A percentile compares a stretch with the other conserved stretches of the same genome.
These are phyloP conservation scores for Cladosporium oxysporum DNA, from an alignment of 2,329 filamentous ascomycete species.

Conservation along the genomic window DNA sequence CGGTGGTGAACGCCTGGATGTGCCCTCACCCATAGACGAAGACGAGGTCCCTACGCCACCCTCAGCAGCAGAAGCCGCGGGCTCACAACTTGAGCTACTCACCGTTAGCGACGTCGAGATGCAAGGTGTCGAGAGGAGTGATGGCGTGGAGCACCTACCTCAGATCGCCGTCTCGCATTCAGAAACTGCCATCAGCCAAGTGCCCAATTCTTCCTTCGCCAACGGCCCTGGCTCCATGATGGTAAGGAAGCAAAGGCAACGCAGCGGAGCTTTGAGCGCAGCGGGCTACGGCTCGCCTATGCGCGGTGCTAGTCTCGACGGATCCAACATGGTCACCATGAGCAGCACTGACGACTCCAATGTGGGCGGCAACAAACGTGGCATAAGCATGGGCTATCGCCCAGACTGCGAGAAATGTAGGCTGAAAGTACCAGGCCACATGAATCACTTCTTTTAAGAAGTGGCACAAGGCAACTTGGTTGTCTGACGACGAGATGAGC, in stretches of 20 bases:
- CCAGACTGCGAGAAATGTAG: constrained; percentile 54
- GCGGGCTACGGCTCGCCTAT: constrained; percentile 31
- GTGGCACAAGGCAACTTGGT: background rate
- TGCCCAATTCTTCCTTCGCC: background rate
- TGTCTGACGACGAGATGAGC: background rate
- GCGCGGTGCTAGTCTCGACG: constrained; percentile 13
- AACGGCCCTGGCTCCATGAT: constrained; percentile 28
- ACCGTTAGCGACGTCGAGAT: constrained; percentile 41
- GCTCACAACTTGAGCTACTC: constrained; percentile 39
- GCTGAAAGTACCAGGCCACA: constrained; percentile 51
- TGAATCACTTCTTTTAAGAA: constrained; percentile 46
- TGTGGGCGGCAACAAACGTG: constrained; percentile 32
- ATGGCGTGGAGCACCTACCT: background rate
- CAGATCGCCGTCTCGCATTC: constrained; percentile 6
- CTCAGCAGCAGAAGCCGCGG: constrained; percentile 36
- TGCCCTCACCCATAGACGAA: constrained; percentile 39
- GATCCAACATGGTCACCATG: background rate
- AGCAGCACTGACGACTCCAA: constrained; percentile 8
- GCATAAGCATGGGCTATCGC: constrained; percentile 51
- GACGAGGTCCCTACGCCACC: constrained; percentile 39
- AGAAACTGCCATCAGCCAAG: background rate
- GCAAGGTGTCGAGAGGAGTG: constrained; percentile 15
- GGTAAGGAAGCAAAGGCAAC: constrained; percentile 38
- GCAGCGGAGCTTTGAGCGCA: constrained; percentile 38
- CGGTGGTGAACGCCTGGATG: constrained; percentile 32